Conservation (phyloP, 805 yeast genomes). For the Suhomyces prunicola region DNA sequence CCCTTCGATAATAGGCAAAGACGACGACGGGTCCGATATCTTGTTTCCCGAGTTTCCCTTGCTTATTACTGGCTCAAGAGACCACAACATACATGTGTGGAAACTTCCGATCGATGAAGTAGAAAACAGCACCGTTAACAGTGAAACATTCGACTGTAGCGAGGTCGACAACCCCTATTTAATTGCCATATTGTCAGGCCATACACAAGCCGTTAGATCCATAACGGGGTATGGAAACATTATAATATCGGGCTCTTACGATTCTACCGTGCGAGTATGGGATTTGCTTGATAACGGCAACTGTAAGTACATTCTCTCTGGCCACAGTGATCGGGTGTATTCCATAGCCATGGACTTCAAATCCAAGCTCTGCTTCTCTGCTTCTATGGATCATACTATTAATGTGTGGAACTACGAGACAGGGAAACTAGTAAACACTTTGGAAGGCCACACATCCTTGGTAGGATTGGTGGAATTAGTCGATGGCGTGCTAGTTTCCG, state of each 20-base stretch:
- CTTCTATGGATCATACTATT: constrained; percentile 86
- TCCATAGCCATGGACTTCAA: constrained; percentile 79
- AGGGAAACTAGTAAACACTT: constrained; percentile 64
- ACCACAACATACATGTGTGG: constrained; percentile 45
- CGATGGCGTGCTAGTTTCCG: constrained; percentile 76
- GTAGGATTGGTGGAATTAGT: constrained; percentile 85
- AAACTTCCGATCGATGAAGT: constrained; percentile 51
- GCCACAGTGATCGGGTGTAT: constrained; percentile 86
- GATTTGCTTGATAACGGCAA: constrained; percentile 64
- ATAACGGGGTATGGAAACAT: constrained; percentile 83
- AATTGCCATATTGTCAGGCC: constrained; percentile 61
- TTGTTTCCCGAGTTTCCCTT: constrained; percentile 63
- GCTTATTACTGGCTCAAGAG: constrained; percentile 50
- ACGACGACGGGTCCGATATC: constrained; percentile 54
- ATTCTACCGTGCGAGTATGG: constrained; percentile 89
- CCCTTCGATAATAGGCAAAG: constrained; percentile 62
- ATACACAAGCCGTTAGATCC: constrained; percentile 74
- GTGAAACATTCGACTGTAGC: constrained; percentile 28
- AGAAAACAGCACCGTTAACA: constrained; percentile 32
- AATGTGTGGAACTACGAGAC: constrained; percentile 85
- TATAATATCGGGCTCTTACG: constrained; percentile 88
- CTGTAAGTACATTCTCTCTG: constrained; percentile 70
- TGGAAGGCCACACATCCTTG: constrained; percentile 85
- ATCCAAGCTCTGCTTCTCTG: constrained; percentile 80
- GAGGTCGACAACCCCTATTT: constrained; percentile 59